Evolutionary conservation across 2,329 filamentous ascomycete species (phyloP).

Genomic region (Alternaria novae-zelandiae): DNA sequence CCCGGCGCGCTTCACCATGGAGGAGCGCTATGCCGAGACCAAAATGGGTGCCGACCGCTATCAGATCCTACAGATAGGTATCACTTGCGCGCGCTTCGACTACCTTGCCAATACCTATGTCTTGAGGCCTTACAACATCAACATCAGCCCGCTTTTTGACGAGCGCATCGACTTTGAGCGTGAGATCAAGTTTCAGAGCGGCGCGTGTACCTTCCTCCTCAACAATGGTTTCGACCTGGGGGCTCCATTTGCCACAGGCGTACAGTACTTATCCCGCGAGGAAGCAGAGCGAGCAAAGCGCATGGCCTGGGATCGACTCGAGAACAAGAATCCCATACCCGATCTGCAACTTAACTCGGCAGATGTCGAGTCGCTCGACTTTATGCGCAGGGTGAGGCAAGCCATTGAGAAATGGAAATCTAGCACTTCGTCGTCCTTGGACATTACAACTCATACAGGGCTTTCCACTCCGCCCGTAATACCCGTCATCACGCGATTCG

Average conservation of each 20-base stretch:
- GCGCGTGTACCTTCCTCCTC: constrained; percentile 67
- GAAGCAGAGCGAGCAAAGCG: constrained; percentile 60
- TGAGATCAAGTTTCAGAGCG: constrained; percentile 64
- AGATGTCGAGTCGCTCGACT: constrained; percentile 60
- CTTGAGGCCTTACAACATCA: constrained; percentile 69
- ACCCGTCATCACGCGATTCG: constrained; percentile 54
- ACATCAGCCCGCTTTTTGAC: constrained; percentile 63
- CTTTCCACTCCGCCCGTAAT: constrained; percentile 18
- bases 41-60: constrained; percentile 67
- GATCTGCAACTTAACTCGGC: constrained; percentile 59
- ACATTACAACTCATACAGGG: constrained; percentile 42
- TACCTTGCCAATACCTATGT: constrained; percentile 58
- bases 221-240: constrained; percentile 65
- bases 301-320: constrained; percentile 52
- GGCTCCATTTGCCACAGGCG: constrained; percentile 61
- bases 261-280: constrained; percentile 67
- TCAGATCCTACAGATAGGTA: constrained; percentile 69
- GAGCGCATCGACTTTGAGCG: constrained; percentile 65
- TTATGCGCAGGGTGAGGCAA: constrained; percentile 55
- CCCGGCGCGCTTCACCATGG: constrained; percentile 57
- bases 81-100: constrained; percentile 68
- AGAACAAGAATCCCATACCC: constrained; percentile 40
- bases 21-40: constrained; percentile 66
- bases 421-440: constrained; percentile 18
- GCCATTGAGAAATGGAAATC: constrained; percentile 57